phyloP scores from a whole-genome alignment of 768 basidiomycete species.

The Sporobolomyces phaffii region DNA sequence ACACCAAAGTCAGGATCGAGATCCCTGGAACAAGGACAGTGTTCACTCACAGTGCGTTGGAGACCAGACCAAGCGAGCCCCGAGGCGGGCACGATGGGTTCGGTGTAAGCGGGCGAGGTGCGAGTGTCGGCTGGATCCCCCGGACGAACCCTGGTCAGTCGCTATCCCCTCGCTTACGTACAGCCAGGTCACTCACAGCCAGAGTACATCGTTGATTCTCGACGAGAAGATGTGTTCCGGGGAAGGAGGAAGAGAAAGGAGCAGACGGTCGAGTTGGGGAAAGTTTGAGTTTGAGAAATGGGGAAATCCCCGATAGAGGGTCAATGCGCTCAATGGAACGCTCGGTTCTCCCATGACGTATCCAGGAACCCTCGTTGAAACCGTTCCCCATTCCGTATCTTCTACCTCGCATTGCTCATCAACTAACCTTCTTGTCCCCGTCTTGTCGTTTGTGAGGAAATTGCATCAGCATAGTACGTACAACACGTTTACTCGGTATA shows the following conservation, averaged over 20 bases:
- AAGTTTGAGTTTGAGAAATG: too few species aligned
- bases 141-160: background rate
- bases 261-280: background rate
- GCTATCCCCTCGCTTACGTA: background rate
- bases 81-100: constrained; percentile 2
- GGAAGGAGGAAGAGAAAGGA: background rate
- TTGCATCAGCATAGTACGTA: too few species aligned
- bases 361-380: too few species aligned
- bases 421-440: too few species aligned
- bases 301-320: too few species aligned
- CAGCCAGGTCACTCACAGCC: background rate
- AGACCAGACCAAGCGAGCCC: background rate
- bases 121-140: background rate
- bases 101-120: constrained; percentile 4
- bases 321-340: too few species aligned
- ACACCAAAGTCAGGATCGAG: too few species aligned
- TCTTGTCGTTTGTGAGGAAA: too few species aligned
- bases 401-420: too few species aligned
- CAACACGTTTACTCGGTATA: too few species aligned
- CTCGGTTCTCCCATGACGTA: background rate
- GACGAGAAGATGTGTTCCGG: background rate
- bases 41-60: constrained; percentile 1
- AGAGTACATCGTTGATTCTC: background rate
- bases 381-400: too few species aligned
- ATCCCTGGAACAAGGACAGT: background rate